Base-by-base conservation (phyloP, 2,329 filamentous ascomycete genomes). In the Trichoderma oligosporum region DNA sequence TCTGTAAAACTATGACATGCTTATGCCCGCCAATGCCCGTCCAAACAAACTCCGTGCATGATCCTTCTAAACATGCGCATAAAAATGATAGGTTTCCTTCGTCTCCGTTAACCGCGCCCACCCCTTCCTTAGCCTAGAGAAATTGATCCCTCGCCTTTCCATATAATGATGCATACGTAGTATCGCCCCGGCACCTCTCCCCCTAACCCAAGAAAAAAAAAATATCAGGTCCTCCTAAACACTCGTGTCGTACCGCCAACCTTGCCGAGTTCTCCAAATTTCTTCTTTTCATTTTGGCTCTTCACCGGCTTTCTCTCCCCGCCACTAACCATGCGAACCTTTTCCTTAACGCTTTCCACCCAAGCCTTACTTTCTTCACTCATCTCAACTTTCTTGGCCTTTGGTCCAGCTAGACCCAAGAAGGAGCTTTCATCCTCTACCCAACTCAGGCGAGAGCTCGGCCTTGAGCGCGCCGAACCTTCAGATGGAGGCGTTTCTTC, bases 271-370 rank as follows among this genome's bases (percentile, higher is more conserved):
- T 90, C 86, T 18, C 85, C 86, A 70, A 91, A 88, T 44, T 78
- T 73, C 64, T 67, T 73, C 67, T 60, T 59, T 14, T 63, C 56
- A 22, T 63, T 62, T 33, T n/a, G n/a, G n/a, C 27, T 31, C n/a
- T 66, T 45, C 25, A 20, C 11, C n/a, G 66, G 49, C 33, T 55
- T 39, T 31, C 71, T 72, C 46, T 72, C 73, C 68, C 84, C 84
- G 56, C 82, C 82, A 66, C 86, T 89, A 60, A 84, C 87, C 45
- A 85, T 79, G 59, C 87, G 82, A 38, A 91, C 89, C 67, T 89
- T 87, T 66, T 89, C 87, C 73, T 91, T 87, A 75, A 94, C 87
- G 61, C 85, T 89, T 70, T 92, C 87, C 8, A 94, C 87, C 89
- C 89, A 94, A 36, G 86, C 84, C 58, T 84, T 79, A 67, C 87